A percentile compares a stretch with the other conserved stretches of the same genome.
Evolutionary conservation across 2,329 filamentous ascomycete genomes (phyloP).

Genomic region (Pseudogymnoascus sp.): DNA sequence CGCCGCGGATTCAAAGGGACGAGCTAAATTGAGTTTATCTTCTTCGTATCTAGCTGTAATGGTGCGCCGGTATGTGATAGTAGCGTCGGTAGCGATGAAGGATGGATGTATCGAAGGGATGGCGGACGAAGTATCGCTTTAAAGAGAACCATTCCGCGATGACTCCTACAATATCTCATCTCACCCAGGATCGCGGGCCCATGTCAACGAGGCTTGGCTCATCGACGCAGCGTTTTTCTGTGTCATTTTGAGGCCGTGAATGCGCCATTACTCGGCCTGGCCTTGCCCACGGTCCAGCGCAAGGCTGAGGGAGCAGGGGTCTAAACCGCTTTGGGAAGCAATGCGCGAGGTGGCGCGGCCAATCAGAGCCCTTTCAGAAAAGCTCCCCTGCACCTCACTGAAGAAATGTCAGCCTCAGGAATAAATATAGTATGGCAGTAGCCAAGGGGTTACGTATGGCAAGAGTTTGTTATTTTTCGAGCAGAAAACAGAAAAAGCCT

Average conservation of each 20-base stretch:
- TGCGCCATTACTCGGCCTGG: background rate
- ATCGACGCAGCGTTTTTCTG: background rate
- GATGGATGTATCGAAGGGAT: background rate
- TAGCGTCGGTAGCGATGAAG: background rate
- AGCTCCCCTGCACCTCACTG: background rate
- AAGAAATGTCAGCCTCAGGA: background rate
- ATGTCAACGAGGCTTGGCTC: background rate
- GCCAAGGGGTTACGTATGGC: background rate
- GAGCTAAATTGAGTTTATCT: background rate
- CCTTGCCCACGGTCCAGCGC: background rate
- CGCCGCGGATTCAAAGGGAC: background rate
- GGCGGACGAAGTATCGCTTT: background rate
- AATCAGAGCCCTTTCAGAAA: background rate
- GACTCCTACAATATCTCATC: background rate
- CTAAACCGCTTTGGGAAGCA: conserved; percentile 7
- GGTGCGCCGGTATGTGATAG: background rate
- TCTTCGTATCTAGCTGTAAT: background rate
- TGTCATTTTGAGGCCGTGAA: background rate
- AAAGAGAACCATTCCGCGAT: background rate
- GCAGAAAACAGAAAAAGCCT: background rate
- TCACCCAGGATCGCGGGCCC: background rate
- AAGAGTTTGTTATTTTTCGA: background rate
- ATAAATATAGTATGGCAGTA: background rate
- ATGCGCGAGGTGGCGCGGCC: conserved; percentile 2
- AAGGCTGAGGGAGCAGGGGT: background rate